These are phyloP conservation scores for Ceriops tagal DNA, from an alignment of 345 rosid genomes.

Conservation along the genomic window DNA sequence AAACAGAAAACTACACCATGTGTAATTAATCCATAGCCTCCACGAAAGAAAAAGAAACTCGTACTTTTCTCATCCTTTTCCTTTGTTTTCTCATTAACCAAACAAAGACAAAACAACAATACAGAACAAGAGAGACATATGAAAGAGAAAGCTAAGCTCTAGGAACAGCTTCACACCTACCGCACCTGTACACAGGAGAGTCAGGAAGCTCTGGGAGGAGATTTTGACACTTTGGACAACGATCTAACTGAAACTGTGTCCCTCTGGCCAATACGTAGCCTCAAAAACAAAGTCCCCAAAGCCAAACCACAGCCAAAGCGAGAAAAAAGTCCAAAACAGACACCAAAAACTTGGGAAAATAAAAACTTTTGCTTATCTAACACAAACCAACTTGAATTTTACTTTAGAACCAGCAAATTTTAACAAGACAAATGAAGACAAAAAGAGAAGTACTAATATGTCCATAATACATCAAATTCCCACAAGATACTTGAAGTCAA, in stretches of 20 bases:
- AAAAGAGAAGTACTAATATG: no score
- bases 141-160: conserved; percentile 13
- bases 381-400: neutral
- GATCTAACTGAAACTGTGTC: conserved; percentile 21
- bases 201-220: conserved; percentile 17
- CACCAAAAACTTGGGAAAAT: neutral
- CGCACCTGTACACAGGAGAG: conserved; percentile 19
- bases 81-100: conserved; percentile 15
- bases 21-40: neutral
- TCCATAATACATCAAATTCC: no score
- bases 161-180: conserved; percentile 22
- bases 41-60: neutral
- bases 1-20: neutral
- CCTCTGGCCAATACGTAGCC: conserved; percentile 17
- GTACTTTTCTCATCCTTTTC: neutral
- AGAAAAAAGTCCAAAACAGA: neutral
- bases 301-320: neutral
- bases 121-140: neutral
- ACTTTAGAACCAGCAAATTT: neutral
- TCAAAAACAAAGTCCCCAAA: neutral
- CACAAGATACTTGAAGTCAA: no score
- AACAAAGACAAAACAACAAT: neutral
- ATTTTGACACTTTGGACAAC: conserved; percentile 26
- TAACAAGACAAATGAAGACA: no score
- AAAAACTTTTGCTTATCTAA: neutral